Percentiles rank a stretch among this genome's conserved stretches.
Conservation (phyloP, 371 early-diverging fungal species). For the Actinomortierella ambigua region DNA sequence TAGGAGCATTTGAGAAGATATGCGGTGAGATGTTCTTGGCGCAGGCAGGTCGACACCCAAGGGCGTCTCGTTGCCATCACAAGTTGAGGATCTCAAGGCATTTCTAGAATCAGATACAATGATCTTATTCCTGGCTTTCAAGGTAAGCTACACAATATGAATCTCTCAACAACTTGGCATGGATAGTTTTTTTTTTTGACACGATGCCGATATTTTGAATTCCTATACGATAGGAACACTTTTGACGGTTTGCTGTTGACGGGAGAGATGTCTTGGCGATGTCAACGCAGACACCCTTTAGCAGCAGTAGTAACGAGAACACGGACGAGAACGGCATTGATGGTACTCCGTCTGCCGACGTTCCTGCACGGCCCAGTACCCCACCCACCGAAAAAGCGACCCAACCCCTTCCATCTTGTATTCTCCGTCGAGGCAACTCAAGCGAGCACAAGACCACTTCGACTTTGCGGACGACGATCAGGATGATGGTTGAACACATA, state of each 20-base stretch:
- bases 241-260: slow-evolving; percentile 6
- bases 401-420: slow-evolving; percentile 6
- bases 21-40: too few species aligned
- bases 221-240: slow-evolving; percentile 5
- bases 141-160: slow-evolving; percentile 8
- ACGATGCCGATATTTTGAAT: slow-evolving; percentile 6
- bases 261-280: slow-evolving; percentile 12
- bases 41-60: slow-evolving; percentile 10
- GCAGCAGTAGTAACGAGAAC: not conserved
- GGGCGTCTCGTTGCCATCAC: slow-evolving; percentile 11
- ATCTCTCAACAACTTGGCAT: too few species aligned
- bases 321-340: slow-evolving; percentile 3
- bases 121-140: slow-evolving; percentile 7
- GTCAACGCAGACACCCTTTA: slow-evolving; percentile 9
- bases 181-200: slow-evolving; percentile 2
- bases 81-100: slow-evolving; percentile 10
- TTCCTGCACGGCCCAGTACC: slow-evolving; percentile 1
- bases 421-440: slow-evolving; percentile 2
- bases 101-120: slow-evolving; percentile 13
- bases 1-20: not conserved
- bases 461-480: too few species aligned
- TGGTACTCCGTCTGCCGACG: not conserved
- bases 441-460: too few species aligned
- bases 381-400: slow-evolving; percentile 1
- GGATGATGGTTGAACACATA: too few species aligned